Evolutionary conservation across 2,329 filamentous ascomycete genomes (phyloP).

Genomic region (Emmonsiellopsis sp.): DNA sequence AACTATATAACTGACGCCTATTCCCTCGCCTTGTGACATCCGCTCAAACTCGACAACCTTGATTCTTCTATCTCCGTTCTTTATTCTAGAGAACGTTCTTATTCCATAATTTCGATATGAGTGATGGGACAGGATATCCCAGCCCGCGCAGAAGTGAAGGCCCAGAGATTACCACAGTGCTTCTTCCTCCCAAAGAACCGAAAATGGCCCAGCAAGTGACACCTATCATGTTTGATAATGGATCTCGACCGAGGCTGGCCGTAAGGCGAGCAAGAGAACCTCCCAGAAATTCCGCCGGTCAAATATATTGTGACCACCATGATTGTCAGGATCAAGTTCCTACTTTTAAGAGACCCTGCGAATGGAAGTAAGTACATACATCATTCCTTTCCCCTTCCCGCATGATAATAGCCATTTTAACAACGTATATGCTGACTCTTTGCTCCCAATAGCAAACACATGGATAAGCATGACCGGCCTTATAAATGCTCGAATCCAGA

Average conservation of each 20-base stretch:
- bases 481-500: slow-evolving; percentile 76
- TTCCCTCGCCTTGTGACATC: no score
- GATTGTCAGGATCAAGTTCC: slow-evolving; percentile 58
- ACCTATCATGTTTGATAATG: slow-evolving; percentile 21
- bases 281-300: slow-evolving; percentile 58
- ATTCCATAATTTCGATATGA: slow-evolving; percentile 26
- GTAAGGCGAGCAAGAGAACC: slow-evolving; percentile 41
- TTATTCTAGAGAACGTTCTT: slow-evolving; percentile 11
- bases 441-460: slow-evolving; percentile 64
- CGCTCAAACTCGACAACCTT: not conserved
- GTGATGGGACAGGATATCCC: slow-evolving; percentile 33
- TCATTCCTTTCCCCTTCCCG: not conserved
- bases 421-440: not conserved
- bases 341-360: slow-evolving; percentile 73
- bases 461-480: slow-evolving; percentile 94
- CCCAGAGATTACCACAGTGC: slow-evolving; percentile 24
- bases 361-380: slow-evolving; percentile 72
- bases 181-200: slow-evolving; percentile 26
- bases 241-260: slow-evolving; percentile 30
- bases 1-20: not conserved
- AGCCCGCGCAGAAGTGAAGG: slow-evolving; percentile 37
- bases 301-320: slow-evolving; percentile 62
- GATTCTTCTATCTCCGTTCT: not conserved
- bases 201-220: slow-evolving; percentile 17
- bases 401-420: not conserved